phyloP scores from a whole-genome alignment of 1,139 yeast genomes.

The Trichomonascaceae sp. region DNA sequence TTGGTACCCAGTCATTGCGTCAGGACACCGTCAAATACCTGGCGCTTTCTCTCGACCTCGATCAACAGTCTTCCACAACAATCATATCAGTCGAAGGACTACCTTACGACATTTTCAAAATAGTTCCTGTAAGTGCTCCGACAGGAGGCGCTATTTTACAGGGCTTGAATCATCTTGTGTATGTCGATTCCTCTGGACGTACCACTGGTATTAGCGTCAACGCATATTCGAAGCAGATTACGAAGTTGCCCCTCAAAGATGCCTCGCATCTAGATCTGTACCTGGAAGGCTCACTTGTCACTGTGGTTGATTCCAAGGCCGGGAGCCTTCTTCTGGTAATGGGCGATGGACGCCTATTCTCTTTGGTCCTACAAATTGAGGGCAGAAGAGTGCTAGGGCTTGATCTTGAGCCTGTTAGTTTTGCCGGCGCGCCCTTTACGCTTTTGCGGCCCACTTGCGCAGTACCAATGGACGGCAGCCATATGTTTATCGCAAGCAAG shows the following conservation, averaged over 20 bases:
- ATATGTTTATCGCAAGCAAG: conserved; percentile 32
- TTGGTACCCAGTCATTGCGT: conserved; percentile 47
- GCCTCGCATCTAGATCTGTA: conserved; percentile 39
- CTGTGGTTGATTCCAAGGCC: conserved; percentile 29
- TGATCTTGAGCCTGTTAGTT: conserved; percentile 15
- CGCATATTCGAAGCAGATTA: conserved; percentile 27
- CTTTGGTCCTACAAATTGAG: conserved; percentile 38
- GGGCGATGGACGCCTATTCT: conserved; percentile 38
- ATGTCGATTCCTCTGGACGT: conserved; percentile 74
- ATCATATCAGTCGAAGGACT: conserved; percentile 50
- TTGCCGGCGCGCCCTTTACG: too few relatives aligned
- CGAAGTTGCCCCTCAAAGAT: conserved; percentile 41
- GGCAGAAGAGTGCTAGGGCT: conserved; percentile 31
- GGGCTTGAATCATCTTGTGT: conserved; percentile 69
- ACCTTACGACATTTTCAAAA: conserved; percentile 61
- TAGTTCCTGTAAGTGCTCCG: conserved; percentile 54
- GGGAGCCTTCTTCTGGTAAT: conserved; percentile 42
- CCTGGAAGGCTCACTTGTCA: conserved; percentile 44
- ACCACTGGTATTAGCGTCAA: conserved; percentile 56
- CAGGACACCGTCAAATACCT: conserved; percentile 51
- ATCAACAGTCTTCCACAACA: conserved; percentile 50
- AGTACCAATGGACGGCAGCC: conserved; percentile 9
- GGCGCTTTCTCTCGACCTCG: conserved; percentile 53
- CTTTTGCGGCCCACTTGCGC: too few relatives aligned
- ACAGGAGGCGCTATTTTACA: conserved; percentile 58